Evolutionary conservation across 768 basidiomycete genomes (phyloP), one percentile per base, ranked within the genome.

Genomic region (Termitomyces sp.): DNA sequence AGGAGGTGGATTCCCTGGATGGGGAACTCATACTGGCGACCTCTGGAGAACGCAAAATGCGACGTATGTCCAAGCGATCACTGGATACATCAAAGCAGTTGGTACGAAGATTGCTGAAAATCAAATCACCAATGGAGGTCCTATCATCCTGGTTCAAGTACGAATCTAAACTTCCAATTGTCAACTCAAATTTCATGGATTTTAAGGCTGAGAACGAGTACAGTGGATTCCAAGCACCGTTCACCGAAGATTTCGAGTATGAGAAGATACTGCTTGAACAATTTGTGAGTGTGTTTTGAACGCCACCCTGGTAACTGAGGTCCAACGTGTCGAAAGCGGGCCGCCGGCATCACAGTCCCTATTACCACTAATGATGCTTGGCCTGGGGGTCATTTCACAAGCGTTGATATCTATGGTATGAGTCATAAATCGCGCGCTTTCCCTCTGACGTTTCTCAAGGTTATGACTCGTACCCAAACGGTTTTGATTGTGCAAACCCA

Each of bases 91-190:
- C 58, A 73, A 77, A 28, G 69, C 74, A n/a, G 69, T 85, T 4
- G 76, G 77, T 9, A 59, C 69, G 4, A 68, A 76, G 43, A 70
- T 83, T 32, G 79, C 81, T 4, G 70, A 70, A 49, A 82, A 84
- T 65, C 76, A 86, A 64, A 79, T 85, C 56, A 80, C 81, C 13
- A 78, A 81, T 18, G 85, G 82, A 10, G 85, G 85, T 0, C 83
- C 84, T 13, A 73, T 83, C 36, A 81, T 75, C 38, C 72, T 74
- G 40, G 77, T 70, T 24, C 71, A 76, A 66, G 75, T 72, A 48
- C 14, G 65, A 10, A 28, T 43, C 3, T 12, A 26, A 14, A 42
- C 1, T 14, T 26, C 26, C 10, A 36, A 16, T 26, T 28, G 24
- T 9, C 7, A 20, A 18, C 35, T 33, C 5, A 20, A 6, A 20